Evolutionary conservation across 225 moss, liverwort and hornwort genomes (phyloP).

Genomic region (Neckera pumila): DNA sequence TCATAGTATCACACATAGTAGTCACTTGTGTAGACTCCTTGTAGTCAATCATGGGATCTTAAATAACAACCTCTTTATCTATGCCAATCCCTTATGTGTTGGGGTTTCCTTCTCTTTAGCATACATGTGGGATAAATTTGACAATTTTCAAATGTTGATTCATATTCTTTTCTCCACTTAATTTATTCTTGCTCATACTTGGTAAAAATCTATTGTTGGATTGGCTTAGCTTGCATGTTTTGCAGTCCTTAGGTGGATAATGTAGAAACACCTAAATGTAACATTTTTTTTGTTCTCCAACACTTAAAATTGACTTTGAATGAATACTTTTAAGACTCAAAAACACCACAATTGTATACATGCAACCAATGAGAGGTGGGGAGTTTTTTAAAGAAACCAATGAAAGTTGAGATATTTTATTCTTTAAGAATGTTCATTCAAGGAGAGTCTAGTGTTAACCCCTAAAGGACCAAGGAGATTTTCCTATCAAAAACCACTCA

Average conservation of each 20-base stretch:
- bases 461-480: too few relatives aligned
- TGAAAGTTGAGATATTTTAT: not conserved
- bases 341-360: too few relatives aligned
- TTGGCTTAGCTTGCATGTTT: not conserved
- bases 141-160: not conserved
- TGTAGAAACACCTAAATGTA: not conserved
- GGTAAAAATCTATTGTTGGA: too few relatives aligned
- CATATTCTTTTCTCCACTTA: not conserved
- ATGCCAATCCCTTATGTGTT: fast-evolving
- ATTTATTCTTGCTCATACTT: not conserved
- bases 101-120: fast-evolving
- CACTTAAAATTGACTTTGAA: not conserved
- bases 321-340: not conserved
- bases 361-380: too few relatives aligned
- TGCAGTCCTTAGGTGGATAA: fast-evolving
- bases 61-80: not conserved
- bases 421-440: not conserved
- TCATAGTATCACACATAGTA: not conserved
- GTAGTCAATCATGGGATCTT: not conserved
- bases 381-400: not conserved
- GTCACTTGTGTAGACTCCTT: not conserved
- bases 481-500: too few relatives aligned
- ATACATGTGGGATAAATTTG: not conserved
- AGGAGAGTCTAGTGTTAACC: not conserved
- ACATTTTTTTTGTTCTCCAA: not conserved